phyloP scores from a whole-genome alignment of 495 filamentous ascomycete species.

The Hypoxylon subgilvum region DNA sequence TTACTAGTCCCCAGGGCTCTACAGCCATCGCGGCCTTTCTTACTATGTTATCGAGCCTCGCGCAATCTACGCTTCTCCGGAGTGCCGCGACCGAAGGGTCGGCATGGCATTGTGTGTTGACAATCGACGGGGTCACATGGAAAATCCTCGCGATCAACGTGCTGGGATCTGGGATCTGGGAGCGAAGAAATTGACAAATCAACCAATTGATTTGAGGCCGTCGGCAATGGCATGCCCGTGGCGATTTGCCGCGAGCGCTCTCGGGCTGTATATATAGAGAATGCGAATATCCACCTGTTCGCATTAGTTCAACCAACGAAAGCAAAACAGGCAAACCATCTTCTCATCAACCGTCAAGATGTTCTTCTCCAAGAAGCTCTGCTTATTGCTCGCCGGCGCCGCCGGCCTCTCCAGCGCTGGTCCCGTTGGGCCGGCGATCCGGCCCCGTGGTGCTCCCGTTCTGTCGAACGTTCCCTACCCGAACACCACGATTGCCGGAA shows the following conservation, averaged over 20 bases:
- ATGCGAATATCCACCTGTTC: not conserved
- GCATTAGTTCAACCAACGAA: slow-evolving; percentile 1
- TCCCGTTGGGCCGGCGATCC: not conserved
- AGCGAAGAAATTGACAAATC: not conserved
- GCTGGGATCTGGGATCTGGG: not conserved
- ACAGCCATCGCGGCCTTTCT: slow-evolving; percentile 10
- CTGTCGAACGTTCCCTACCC: slow-evolving; percentile 16
- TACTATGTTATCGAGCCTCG: slow-evolving; percentile 22
- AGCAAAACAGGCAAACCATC: slow-evolving; percentile 9
- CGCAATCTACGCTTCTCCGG: slow-evolving; percentile 14
- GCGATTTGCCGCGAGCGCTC: not conserved
- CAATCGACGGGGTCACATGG: not conserved
- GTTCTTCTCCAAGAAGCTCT: slow-evolving; percentile 21
- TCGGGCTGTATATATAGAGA: slow-evolving; percentile 22
- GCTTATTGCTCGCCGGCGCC: slow-evolving; percentile 19
- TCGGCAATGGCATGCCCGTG: not conserved
- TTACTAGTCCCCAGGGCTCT: slow-evolving; percentile 12
- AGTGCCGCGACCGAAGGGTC: not conserved
- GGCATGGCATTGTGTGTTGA: slow-evolving; percentile 4
- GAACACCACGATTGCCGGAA: slow-evolving; percentile 34
- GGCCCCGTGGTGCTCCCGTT: slow-evolving; percentile 6
- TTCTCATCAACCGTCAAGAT: slow-evolving; percentile 13
- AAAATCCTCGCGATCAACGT: not conserved
- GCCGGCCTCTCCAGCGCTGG: slow-evolving; percentile 6
- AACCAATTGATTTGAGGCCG: not conserved